Conservation (phyloP, 1,139 yeast genomes). For the Kodamaea ohmeri region DNA sequence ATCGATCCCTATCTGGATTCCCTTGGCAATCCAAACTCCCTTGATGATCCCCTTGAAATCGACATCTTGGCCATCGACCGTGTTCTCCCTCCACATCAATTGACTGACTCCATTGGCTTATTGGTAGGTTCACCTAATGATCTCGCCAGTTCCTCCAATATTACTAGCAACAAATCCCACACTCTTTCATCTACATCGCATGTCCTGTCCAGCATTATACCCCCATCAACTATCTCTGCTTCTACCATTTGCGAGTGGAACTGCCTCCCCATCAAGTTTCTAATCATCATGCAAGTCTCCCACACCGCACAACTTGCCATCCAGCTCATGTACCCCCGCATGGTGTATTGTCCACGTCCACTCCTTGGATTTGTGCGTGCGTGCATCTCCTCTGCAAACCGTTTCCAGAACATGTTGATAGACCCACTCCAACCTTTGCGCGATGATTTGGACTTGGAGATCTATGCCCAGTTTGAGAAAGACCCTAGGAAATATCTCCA, state of each 20-base stretch:
- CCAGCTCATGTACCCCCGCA: conserved; percentile 1
- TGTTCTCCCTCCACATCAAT: no score
- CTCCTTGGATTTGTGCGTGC: neutral
- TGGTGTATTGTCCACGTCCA: neutral
- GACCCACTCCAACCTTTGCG: conserved; percentile 72
- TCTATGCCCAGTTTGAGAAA: conserved; percentile 67
- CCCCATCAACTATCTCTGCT: neutral
- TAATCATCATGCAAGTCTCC: neutral
- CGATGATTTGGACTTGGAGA: conserved; percentile 52
- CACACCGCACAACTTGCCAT: neutral
- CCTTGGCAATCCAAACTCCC: no score
- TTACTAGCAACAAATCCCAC: no score
- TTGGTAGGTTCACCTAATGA: no score
- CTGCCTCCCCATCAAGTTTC: neutral
- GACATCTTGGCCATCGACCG: no score
- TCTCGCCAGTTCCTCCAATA: no score
- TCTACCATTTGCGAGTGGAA: conserved; percentile 1
- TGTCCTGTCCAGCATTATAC: no score
- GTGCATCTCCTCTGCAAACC: conserved; percentile 5
- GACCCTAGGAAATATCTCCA: conserved; percentile 66
- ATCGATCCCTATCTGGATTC: no score
- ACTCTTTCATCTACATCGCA: no score
- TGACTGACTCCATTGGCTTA: no score
- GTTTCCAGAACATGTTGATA: conserved; percentile 14
- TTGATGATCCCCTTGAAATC: no score